A percentile compares a stretch with the other conserved stretches of the same genome.
Evolutionary conservation across 2,329 filamentous ascomycete genomes (phyloP).

Genomic region (Trichophyton verrucosum): DNA sequence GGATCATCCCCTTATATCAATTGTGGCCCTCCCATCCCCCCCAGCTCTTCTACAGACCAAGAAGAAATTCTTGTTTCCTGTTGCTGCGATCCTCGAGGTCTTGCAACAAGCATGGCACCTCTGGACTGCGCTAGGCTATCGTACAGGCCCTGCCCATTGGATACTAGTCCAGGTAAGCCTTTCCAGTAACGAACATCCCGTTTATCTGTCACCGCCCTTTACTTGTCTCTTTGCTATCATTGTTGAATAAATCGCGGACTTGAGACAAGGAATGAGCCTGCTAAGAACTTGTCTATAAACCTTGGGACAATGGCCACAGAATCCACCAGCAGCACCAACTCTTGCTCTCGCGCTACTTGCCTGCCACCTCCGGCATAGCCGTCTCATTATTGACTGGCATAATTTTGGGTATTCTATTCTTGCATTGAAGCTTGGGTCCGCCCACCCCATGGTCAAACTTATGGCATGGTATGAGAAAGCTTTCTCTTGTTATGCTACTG

Average conservation of each 20-base stretch:
- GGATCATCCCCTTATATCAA: conserved; percentile 53
- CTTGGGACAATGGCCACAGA: conserved; percentile 39
- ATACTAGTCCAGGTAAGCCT: conserved; percentile 61
- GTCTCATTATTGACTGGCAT: conserved; percentile 91
- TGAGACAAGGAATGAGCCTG: background rate
- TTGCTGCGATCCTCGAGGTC: conserved; percentile 73
- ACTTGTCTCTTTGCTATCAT: background rate
- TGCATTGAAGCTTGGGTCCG: conserved; percentile 48
- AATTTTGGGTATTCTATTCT: conserved; percentile 97
- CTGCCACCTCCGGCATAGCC: conserved; percentile 64
- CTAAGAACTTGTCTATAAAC: background rate
- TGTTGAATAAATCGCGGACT: background rate
- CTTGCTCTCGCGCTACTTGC: conserved; percentile 62
- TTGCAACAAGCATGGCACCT: conserved; percentile 66
- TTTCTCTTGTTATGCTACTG: conserved; percentile 55
- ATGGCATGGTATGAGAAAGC: conserved; percentile 65
- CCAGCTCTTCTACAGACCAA: conserved; percentile 55
- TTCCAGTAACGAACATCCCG: background rate
- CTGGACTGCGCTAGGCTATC: conserved; percentile 59
- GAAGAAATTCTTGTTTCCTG: conserved; percentile 60
- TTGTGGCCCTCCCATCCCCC: conserved; percentile 57
- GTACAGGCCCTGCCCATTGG: conserved; percentile 63
- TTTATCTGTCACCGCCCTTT: background rate
- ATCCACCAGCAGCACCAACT: conserved; percentile 89
- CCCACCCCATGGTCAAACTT: conserved; percentile 63